Conservation (phyloP, 352 stramenopile genomes). For the Paralagenidium karlingii region DNA sequence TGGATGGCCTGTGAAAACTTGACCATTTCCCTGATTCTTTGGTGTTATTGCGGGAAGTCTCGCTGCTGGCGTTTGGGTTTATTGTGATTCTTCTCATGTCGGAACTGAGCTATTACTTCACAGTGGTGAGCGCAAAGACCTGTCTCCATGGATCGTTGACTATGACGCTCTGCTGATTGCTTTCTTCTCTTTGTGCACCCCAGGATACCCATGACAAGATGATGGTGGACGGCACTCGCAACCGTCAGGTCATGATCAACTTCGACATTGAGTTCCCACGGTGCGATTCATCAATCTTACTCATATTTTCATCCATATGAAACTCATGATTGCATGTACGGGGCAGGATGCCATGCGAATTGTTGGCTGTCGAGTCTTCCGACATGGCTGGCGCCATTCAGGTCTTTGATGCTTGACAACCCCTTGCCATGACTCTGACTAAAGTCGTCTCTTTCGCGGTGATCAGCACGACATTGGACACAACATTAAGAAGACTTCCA, state of each 20-base stretch:
- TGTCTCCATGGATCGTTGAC: background rate
- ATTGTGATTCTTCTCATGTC: slow-evolving; percentile 57
- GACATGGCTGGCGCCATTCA: slow-evolving; percentile 58
- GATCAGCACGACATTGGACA: slow-evolving; percentile 55
- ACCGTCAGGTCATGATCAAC: slow-evolving; percentile 56
- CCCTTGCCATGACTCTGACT: no score
- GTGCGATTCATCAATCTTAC: slow-evolving; percentile 6
- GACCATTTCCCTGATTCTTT: background rate
- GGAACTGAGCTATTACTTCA: slow-evolving; percentile 66
- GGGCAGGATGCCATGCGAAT: slow-evolving; percentile 57
- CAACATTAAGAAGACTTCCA: slow-evolving; percentile 63
- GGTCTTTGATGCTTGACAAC: no score
- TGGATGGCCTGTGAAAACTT: background rate
- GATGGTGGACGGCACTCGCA: slow-evolving; percentile 61
- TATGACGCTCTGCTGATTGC: background rate
- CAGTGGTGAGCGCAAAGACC: slow-evolving; percentile 15
- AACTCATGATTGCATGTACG: background rate
- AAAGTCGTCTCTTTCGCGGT: no score
- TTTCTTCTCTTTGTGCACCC: background rate
- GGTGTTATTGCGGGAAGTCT: slow-evolving; percentile 25
- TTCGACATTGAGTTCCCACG: slow-evolving; percentile 73
- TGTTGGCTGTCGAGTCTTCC: slow-evolving; percentile 53
- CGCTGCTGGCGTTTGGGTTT: slow-evolving; percentile 46
- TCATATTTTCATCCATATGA: background rate
- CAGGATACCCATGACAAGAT: slow-evolving; percentile 79